Base-by-base conservation (phyloP, 306 rosid species). In the Oxytropis ochrocephala region DNA sequence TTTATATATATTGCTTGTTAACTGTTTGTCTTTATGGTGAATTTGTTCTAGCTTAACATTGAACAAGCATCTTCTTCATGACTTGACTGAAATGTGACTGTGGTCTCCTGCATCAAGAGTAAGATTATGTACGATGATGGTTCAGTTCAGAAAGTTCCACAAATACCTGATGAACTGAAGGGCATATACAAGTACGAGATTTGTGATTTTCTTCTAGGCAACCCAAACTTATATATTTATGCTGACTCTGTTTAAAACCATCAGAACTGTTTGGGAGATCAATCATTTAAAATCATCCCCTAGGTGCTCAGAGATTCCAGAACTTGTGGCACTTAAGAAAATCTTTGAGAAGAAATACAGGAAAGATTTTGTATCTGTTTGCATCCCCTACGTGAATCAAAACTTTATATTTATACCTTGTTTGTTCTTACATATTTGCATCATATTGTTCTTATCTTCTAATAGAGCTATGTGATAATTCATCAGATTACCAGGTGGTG, bases 201-300 rank as follows among this genome's bases (percentile, higher is more conserved):
- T 29, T 69, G 50, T 9, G 33, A 44, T 54, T 64, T 49, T 43
- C n/a, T n/a, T n/a, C 5, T 57, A 21, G 54, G 38, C 41, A 8
- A 7, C 56, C 48, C 1, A 0, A 9, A 12, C 52, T 46, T 17
- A 56, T 44, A 19, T 58, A 27, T 55, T 41, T 64, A 63, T 74
- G 74, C 81, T 85, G 64, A 75, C 35, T 49, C 16, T 46, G 21
- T 27, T 38, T 77, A 17, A 24, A 70, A 19, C 58, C 56, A 17
- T 41, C 88, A 92, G 96, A 63, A 92, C 98, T 82, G 95, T 92
- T 52, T 92, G 96, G 98, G 95, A 92, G 86, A 92, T 92, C 72
- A 92, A 92, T 82, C 98, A 92, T n/a, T n/a, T n/a, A n/a, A n/a
- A n/a, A n/a, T n/a, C n/a, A n/a, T n/a, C n/a, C n/a, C n/a, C n/a